Percentiles rank a stretch among this genome's conserved stretches.
phyloP scores from a whole-genome alignment of 306 rosid species.

The Glycine soja region DNA sequence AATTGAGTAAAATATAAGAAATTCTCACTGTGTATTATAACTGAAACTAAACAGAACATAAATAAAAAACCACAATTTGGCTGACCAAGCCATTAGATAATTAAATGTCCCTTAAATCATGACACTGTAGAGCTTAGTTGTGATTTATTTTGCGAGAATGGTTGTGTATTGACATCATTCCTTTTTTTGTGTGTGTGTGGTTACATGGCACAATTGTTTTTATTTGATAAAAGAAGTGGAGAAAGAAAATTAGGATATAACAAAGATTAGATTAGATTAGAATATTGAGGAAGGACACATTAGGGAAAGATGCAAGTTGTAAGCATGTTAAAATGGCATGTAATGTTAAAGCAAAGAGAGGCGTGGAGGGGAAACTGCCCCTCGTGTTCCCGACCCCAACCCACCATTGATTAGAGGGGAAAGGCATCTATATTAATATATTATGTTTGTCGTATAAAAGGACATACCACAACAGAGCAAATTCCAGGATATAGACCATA shows the following conservation, averaged over 20 bases:
- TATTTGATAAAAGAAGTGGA: not conserved
- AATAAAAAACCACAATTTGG: not conserved
- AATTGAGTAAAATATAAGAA: not conserved
- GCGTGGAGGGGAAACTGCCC: not conserved
- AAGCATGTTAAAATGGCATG: constrained; percentile 3
- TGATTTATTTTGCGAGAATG: not conserved
- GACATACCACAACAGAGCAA: constrained; percentile 86
- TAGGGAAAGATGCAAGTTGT: constrained; percentile 5
- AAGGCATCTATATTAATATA: not conserved
- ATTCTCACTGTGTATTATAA: not conserved
- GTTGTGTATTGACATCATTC: constrained; percentile 6
- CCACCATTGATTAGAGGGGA: constrained; percentile 22
- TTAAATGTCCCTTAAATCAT: not conserved
- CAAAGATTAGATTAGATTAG: constrained; percentile 17
- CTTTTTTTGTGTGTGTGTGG: not conserved
- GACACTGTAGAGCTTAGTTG: constrained; percentile 17
- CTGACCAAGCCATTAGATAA: constrained; percentile 33
- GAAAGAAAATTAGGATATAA: not conserved
- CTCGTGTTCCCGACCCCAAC: constrained; percentile 12
- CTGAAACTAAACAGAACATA: too few relatives aligned
- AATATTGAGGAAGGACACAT: not conserved
- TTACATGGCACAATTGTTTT: not conserved
- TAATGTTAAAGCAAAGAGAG: not conserved
- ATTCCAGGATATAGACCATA: constrained; percentile 94
- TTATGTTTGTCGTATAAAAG: constrained; percentile 3